Conservation (phyloP, 2,329 filamentous ascomycete species). For the Trichoderma hamatum region DNA sequence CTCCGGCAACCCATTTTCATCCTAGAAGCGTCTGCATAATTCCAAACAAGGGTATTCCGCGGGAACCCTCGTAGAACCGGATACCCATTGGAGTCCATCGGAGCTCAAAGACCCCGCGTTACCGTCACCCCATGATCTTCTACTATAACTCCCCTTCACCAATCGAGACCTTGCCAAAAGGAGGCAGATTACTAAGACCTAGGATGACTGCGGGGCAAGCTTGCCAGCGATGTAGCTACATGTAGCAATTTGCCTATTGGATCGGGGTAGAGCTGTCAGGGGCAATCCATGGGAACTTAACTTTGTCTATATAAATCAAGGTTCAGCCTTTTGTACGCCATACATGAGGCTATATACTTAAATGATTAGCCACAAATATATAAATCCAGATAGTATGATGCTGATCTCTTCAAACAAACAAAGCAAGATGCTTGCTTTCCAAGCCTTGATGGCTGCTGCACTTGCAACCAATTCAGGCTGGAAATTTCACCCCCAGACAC, state of each 20-base stretch:
- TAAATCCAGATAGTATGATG: not conserved
- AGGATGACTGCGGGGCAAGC: not conserved
- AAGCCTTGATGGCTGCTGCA: not conserved
- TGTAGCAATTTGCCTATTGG: not conserved
- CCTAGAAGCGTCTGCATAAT: not conserved
- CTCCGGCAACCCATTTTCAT: not conserved
- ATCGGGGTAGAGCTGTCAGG: not conserved
- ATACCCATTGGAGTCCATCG: not conserved
- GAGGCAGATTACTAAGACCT: not conserved
- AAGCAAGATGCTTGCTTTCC: not conserved
- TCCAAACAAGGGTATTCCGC: not conserved
- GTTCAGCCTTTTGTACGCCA: not conserved
- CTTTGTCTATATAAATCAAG: not conserved
- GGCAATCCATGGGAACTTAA: not conserved
- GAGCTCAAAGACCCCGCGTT: not conserved
- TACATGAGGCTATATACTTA: not conserved
- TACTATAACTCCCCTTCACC: not conserved
- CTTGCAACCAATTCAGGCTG: not conserved
- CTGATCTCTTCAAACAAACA: not conserved
- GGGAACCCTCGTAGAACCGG: not conserved
- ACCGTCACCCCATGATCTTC: not conserved
- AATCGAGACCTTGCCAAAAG: not conserved
- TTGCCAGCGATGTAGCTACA: not conserved
- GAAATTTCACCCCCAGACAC: constrained; percentile 15
- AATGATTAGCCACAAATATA: not conserved